Evolutionary conservation across 2,329 filamentous ascomycete species (phyloP).

Genomic region (Phyllosticta ampelicida): DNA sequence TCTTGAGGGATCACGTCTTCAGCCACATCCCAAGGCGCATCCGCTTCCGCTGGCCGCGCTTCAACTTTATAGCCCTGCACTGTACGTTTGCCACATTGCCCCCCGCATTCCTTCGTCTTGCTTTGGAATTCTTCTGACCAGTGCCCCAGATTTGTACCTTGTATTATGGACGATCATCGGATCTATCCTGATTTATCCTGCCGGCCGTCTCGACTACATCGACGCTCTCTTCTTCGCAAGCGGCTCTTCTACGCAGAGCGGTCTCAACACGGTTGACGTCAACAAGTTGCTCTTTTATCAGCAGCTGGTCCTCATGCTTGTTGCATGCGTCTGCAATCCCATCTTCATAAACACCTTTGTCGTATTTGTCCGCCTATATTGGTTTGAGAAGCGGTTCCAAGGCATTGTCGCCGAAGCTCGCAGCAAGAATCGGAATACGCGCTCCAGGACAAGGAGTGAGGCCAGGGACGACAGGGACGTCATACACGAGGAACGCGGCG

Average conservation of each 20-base stretch:
- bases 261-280: constrained; percentile 64
- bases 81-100: constrained; percentile 39
- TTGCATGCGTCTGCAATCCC: constrained; percentile 29
- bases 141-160: constrained; percentile 62
- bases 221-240: constrained; percentile 84
- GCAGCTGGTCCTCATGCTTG: constrained; percentile 38
- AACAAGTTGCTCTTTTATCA: constrained; percentile 39
- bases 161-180: constrained; percentile 60
- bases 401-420: constrained; percentile 66
- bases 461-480: constrained; percentile 34
- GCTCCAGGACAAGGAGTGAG: constrained; percentile 41
- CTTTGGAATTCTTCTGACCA: not conserved
- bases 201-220: constrained; percentile 59
- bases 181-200: constrained; percentile 65
- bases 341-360: constrained; percentile 51
- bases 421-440: constrained; percentile 48
- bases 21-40: constrained; percentile 17
- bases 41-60: constrained; percentile 42
- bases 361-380: constrained; percentile 87
- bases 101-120: not conserved
- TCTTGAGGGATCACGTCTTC: constrained; percentile 21
- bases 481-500: constrained; percentile 48
- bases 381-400: constrained; percentile 96
- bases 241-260: constrained; percentile 82
- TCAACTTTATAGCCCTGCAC: constrained; percentile 74